phyloP scores from a whole-genome alignment of 768 basidiomycete genomes.

The Obba rivulosa region DNA sequence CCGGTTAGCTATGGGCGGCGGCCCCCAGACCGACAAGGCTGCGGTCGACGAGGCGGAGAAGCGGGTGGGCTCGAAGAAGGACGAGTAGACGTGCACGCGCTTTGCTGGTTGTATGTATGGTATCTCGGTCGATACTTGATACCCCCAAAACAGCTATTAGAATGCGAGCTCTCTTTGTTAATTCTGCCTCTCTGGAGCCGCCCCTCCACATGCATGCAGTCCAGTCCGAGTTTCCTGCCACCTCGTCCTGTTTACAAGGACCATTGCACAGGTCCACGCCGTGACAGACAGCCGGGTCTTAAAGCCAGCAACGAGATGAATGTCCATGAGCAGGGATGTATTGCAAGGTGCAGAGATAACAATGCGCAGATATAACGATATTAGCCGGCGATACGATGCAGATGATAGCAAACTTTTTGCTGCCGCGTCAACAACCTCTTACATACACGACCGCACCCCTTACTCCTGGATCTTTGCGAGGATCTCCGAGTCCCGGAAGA shows the following conservation, averaged over 20 bases:
- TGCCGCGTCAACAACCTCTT: background rate
- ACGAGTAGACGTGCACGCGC: conserved; percentile 37
- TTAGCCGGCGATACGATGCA: conserved; percentile 11
- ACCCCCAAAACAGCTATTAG: no score
- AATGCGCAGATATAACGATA: conserved; percentile 6
- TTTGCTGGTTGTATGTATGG: no score
- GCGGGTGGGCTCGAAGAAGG: conserved; percentile 74
- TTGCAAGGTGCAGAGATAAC: conserved; percentile 1
- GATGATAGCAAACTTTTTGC: conserved; percentile 16
- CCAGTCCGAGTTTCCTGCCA: no score
- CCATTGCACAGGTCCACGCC: no score
- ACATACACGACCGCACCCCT: background rate
- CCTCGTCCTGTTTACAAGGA: no score
- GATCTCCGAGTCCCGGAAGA: conserved; percentile 94
- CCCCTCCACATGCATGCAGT: no score
- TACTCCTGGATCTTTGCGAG: conserved; percentile 94
- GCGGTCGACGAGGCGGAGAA: conserved; percentile 88
- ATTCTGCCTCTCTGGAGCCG: no score
- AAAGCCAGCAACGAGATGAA: no score
- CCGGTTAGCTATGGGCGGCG: conserved; percentile 38
- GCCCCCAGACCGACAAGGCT: conserved; percentile 83
- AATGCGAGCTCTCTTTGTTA: no score
- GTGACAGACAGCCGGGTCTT: no score
- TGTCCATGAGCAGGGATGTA: conserved; percentile 2
- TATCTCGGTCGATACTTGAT: no score